These are phyloP conservation scores for Blastocystis hominis DNA, from an alignment of 352 stramenopile genomes.

Conservation along the genomic window DNA sequence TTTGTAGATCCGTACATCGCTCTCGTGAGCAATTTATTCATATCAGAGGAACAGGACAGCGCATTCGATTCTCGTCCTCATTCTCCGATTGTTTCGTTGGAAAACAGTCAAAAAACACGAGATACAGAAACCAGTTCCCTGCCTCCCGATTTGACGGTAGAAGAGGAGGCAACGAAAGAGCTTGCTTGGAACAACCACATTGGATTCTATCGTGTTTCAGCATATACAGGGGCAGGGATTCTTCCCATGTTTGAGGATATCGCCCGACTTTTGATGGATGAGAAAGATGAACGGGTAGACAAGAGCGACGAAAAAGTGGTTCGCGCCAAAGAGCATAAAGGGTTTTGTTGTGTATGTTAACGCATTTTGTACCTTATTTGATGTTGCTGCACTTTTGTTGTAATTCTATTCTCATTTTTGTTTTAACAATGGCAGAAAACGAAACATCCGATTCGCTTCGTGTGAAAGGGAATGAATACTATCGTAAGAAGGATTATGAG, in stretches of 20 bases:
- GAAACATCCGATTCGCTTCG: background rate
- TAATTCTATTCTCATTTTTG: background rate
- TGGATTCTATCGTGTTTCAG: background rate
- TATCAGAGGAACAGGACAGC: background rate
- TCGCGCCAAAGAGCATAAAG: too few species aligned
- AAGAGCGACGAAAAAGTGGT: too few species aligned
- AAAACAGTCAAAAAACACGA: too few species aligned
- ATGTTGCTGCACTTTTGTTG: background rate
- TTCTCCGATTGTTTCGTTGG: background rate
- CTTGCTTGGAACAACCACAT: background rate
- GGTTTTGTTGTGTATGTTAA: too few species aligned
- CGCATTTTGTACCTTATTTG: background rate
- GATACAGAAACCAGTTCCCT: background rate
- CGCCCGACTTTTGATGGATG: too few species aligned
- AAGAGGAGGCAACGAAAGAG: background rate
- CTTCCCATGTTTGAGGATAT: background rate
- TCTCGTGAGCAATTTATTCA: background rate
- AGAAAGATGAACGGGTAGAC: too few species aligned
- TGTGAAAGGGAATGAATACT: background rate
- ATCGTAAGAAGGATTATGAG: slow-evolving; percentile 6
- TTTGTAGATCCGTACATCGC: slow-evolving; percentile 4
- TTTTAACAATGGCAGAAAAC: background rate
- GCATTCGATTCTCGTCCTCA: background rate
- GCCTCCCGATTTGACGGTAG: background rate
- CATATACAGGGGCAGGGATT: background rate